These are phyloP conservation scores for Vigna nakashimae DNA, from an alignment of 306 rosid species.

Conservation along the genomic window DNA sequence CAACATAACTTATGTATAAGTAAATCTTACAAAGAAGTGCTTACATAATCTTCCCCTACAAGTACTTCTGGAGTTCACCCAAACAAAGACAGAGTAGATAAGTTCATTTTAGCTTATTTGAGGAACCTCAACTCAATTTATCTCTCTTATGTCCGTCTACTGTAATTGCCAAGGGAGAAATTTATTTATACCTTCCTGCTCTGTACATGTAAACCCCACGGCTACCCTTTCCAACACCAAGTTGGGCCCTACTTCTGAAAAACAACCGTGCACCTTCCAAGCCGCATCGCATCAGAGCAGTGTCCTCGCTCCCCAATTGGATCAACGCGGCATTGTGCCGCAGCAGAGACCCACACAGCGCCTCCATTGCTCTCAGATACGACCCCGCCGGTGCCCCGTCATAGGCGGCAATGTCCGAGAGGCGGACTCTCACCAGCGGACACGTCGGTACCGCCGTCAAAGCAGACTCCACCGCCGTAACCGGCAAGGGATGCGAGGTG, in stretches of 20 bases:
- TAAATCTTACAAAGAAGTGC: too few species aligned
- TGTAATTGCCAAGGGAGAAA: neutral
- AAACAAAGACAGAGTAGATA: too few species aligned
- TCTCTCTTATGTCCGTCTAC: neutral
- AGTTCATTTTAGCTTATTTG: neutral
- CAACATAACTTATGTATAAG: too few species aligned
- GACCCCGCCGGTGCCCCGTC: conserved; percentile 78
- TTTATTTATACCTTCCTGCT: conserved; percentile 75
- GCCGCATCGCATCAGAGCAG: conserved; percentile 82
- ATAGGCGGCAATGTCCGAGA: conserved; percentile 76
- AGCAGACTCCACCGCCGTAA: conserved; percentile 57
- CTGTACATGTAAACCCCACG: conserved; percentile 91
- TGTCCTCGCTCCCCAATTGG: conserved; percentile 72
- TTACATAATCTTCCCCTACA: too few species aligned
- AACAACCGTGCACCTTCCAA: conserved; percentile 85
- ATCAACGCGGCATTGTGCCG: conserved; percentile 88
- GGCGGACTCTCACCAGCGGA: conserved; percentile 72
- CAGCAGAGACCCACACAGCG: conserved; percentile 72
- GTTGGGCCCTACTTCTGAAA: conserved; percentile 74
- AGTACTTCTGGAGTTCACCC: too few species aligned
- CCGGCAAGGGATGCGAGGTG: conserved; percentile 48
- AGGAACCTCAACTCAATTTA: neutral
- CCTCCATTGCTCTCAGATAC: conserved; percentile 77
- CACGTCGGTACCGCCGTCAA: conserved; percentile 41
- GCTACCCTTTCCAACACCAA: conserved; percentile 67